phyloP scores from a whole-genome alignment of 1,284 basidiomycete species.

The Mrakiaceae sp. region DNA sequence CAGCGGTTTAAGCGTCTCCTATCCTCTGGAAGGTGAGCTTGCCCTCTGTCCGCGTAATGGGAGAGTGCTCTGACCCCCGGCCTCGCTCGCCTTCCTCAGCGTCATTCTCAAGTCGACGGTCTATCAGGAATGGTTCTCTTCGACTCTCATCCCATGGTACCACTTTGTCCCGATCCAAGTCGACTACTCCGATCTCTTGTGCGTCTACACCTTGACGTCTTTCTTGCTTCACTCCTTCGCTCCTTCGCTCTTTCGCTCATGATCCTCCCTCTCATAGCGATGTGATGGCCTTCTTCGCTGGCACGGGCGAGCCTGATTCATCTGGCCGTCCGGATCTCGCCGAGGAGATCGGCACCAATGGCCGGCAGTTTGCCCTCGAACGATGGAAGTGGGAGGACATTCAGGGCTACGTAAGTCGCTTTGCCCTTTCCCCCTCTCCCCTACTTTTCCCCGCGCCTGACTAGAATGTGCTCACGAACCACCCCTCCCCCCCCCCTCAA shows the following conservation, averaged over 20 bases:
- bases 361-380: slow-evolving; percentile 3
- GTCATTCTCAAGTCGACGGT: slow-evolving; percentile 12
- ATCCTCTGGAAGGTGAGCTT: slow-evolving; percentile 1
- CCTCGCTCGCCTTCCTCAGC: background rate
- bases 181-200: slow-evolving; percentile 13
- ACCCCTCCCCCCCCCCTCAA: background rate
- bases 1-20: slow-evolving; percentile 4
- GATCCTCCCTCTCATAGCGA: background rate
- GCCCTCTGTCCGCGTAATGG: background rate
- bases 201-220: background rate
- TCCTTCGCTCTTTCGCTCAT: background rate
- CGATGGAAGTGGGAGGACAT: slow-evolving; percentile 13
- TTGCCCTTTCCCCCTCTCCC: background rate
- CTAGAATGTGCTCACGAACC: background rate
- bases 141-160: slow-evolving; percentile 14
- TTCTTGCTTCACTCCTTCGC: background rate
- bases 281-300: slow-evolving; percentile 14
- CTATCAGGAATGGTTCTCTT: slow-evolving; percentile 10
- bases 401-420: slow-evolving; percentile 12
- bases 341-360: slow-evolving; percentile 13
- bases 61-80: background rate
- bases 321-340: slow-evolving; percentile 4
- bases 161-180: slow-evolving; percentile 15
- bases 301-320: background rate
- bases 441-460: background rate